Conservation (phyloP, 2,329 filamentous ascomycete genomes). For the Penicillium janthinellum region DNA sequence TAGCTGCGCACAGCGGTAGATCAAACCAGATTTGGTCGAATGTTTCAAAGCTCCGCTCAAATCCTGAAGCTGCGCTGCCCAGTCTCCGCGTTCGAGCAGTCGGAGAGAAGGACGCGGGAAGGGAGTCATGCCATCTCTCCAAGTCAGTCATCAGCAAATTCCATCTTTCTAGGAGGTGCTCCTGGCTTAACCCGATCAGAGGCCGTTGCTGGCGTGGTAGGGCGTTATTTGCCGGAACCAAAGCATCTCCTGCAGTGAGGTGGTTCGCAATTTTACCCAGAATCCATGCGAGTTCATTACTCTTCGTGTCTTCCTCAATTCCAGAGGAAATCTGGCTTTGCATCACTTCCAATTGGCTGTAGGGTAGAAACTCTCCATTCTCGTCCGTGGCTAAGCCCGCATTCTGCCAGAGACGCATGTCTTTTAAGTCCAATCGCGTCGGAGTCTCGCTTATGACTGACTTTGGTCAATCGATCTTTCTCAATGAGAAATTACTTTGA, state of each 20-base stretch:
- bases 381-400: neutral
- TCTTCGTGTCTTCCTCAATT: neutral
- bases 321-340: neutral
- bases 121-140: neutral
- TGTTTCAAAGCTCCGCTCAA: neutral
- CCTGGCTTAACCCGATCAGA: neutral
- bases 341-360: neutral
- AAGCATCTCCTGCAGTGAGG: neutral
- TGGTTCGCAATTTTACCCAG: neutral
- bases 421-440: neutral
- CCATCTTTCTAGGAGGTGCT: neutral
- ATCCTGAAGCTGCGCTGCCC: neutral
- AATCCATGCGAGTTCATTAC: neutral
- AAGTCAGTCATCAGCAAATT: neutral
- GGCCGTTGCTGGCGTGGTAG: neutral
- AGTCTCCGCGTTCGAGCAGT: neutral
- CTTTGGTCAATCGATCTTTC: neutral
- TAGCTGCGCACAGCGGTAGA: neutral
- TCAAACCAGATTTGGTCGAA: neutral
- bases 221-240: neutral
- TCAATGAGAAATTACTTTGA: neutral
- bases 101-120: neutral
- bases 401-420: neutral
- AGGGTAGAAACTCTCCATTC: neutral
- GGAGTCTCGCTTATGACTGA: neutral